Evolutionary conservation across 2,329 filamentous ascomycete species (phyloP).

Genomic region (Neopestalotiopsis sp.): DNA sequence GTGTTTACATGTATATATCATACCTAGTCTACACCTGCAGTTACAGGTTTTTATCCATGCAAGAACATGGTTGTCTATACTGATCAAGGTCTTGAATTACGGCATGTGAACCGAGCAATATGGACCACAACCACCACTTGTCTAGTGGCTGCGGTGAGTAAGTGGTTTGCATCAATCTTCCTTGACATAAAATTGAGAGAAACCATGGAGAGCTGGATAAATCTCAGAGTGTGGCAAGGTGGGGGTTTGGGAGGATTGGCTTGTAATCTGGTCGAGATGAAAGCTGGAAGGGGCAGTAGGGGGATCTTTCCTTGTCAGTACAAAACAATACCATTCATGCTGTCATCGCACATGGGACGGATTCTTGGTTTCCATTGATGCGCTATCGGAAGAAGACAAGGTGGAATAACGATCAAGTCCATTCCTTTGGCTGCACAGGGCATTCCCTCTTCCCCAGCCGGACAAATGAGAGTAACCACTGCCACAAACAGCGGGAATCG

Average conservation of each 20-base stretch:
- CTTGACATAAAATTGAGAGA: constrained; percentile 39
- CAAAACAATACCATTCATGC: background rate
- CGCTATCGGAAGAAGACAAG: constrained; percentile 23
- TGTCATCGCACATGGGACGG: background rate
- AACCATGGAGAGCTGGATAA: constrained; percentile 30
- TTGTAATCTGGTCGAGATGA: background rate
- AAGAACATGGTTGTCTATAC: too few relatives aligned
- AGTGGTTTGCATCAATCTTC: constrained; percentile 26
- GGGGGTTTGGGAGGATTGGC: background rate
- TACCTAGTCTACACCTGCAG: too few relatives aligned
- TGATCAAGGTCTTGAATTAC: background rate
- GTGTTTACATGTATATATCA: too few relatives aligned
- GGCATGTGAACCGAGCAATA: background rate
- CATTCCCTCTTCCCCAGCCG: constrained; percentile 79
- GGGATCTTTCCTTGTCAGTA: background rate
- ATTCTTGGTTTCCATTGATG: constrained; percentile 16
- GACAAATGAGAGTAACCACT: constrained; percentile 24
- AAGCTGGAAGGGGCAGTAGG: background rate
- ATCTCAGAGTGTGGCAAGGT: constrained; percentile 34
- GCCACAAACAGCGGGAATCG: constrained; percentile 27
- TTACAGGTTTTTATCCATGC: too few relatives aligned
- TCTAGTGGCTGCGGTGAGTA: background rate
- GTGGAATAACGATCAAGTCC: constrained; percentile 88
- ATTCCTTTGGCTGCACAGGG: constrained; percentile 90
- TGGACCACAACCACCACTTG: background rate